Evolutionary conservation across 257 asterid genomes (phyloP).

Genomic region (Coffea eugenioides): DNA sequence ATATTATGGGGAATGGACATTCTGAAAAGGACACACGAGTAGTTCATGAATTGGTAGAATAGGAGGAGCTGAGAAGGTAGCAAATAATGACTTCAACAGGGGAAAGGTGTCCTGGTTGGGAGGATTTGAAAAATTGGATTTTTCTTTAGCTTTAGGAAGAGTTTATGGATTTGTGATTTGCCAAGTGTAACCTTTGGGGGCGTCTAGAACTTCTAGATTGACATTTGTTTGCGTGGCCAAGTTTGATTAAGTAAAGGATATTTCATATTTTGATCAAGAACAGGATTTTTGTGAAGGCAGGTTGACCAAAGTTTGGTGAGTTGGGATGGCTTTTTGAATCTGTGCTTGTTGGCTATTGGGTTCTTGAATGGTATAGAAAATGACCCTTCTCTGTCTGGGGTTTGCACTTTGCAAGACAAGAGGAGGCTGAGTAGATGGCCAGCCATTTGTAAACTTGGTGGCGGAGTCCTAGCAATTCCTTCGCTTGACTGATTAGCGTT

Average conservation of each 20-base stretch:
- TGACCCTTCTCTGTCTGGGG: neutral
- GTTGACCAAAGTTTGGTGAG: neutral
- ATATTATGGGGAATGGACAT: conserved; percentile 16
- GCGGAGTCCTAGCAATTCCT: neutral
- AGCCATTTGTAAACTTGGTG: neutral
- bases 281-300: neutral
- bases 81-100: neutral
- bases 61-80: conserved; percentile 24
- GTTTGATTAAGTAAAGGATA: neutral
- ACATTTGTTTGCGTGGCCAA: conserved; percentile 9
- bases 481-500: neutral
- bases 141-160: neutral
- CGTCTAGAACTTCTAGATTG: conserved; percentile 9
- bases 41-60: conserved; percentile 25
- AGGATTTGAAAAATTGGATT: neutral
- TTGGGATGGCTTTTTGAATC: neutral
- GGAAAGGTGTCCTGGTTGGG: neutral
- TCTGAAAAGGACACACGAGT: conserved; percentile 26
- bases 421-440: conserved; percentile 2
- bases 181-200: conserved; percentile 28
- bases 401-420: neutral
- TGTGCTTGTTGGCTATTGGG: neutral
- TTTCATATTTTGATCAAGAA: neutral
- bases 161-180: neutral
- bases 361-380: neutral